Evolutionary conservation across 805 yeast species (phyloP), one percentile per base, ranked within the genome.

Genomic region (Saturnispora silvae): DNA sequence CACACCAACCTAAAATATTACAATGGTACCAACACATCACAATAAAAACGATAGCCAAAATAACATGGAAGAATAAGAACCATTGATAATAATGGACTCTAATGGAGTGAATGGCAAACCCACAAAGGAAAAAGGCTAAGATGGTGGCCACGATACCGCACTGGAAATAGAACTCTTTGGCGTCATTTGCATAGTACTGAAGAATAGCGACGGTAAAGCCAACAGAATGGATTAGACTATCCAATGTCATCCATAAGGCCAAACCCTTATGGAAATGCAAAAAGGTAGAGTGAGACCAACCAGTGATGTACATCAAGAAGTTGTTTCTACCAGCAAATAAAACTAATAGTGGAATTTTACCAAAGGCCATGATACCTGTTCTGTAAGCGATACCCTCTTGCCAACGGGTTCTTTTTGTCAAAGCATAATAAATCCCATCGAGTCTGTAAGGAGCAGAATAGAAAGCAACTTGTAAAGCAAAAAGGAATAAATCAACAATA

Each of bases 231-330:
- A 64, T 48, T 15, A 66, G 33, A 22, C 54, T 50, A 44, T 66
- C 49, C 19, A 63, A 14, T 35, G 61, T 50, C 52, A 66, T 60
- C 3, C 65, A 63, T 48, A 81, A 64, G 1, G 81, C 77, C 31
- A 69, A 55, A 79, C 82, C 73, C 53, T 68, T 77, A 56, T 84
- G 95, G 49, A 70, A 72, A 22, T 66, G 63, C 48, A 75, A 48
- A 45, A 67, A 67, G 27, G 65, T 53, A 5, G 66, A 45, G 41
- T 59, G 63, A 10, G 54, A 47, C 61, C 68, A 61, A 2, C 71
- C 68, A 7, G 70, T 60, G 16, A 67, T 19, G 56, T 59, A 66
- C 34, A 53, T 56, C 40, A 64, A 48, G 34, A 67, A 51, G 49
- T 64, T 67, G 44, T 67, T 67, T 42, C 72, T 54, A 22, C 74